Evolutionary conservation across 192 early-diverging fungal species (phyloP).

Genomic region (Mortierella alpina): DNA sequence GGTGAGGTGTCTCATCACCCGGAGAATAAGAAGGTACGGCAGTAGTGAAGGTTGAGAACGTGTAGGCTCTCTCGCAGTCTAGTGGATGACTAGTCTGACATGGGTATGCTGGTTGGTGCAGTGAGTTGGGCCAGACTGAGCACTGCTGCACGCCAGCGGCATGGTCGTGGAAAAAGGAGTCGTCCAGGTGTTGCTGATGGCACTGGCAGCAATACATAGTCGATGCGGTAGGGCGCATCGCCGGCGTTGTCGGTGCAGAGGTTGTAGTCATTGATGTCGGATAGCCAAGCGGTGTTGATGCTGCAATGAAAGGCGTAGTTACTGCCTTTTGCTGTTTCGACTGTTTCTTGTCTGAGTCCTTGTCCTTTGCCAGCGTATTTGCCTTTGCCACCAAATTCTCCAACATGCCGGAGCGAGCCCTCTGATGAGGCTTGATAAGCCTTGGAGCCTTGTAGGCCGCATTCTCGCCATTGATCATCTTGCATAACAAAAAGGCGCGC

Average conservation of each 20-base stretch:
- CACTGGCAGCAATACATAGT: neutral
- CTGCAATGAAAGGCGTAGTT: neutral
- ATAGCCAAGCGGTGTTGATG: too few relatives aligned
- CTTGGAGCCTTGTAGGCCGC: constrained; percentile 66
- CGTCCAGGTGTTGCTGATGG: too few relatives aligned
- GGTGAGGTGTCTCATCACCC: neutral
- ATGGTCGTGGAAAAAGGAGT: too few relatives aligned
- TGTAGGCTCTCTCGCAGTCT: too few relatives aligned
- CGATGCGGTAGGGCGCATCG: neutral
- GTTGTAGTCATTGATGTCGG: neutral
- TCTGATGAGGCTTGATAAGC: constrained; percentile 55
- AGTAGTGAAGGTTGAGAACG: neutral
- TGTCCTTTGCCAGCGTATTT: constrained; percentile 43
- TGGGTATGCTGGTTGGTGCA: too few relatives aligned
- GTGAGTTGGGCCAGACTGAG: too few relatives aligned
- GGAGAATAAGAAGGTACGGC: neutral
- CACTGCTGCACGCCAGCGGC: too few relatives aligned
- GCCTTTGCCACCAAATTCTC: constrained; percentile 57
- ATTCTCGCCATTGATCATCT: constrained; percentile 69
- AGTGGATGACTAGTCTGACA: too few relatives aligned
- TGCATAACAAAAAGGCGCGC: constrained; percentile 50
- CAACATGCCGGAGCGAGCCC: constrained; percentile 64
- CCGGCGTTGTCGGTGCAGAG: neutral
- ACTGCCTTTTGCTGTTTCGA: constrained; percentile 4
- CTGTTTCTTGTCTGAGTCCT: constrained; percentile 24